Evolutionary conservation across 768 basidiomycete genomes (phyloP).

Genomic region (Trametes villosa): DNA sequence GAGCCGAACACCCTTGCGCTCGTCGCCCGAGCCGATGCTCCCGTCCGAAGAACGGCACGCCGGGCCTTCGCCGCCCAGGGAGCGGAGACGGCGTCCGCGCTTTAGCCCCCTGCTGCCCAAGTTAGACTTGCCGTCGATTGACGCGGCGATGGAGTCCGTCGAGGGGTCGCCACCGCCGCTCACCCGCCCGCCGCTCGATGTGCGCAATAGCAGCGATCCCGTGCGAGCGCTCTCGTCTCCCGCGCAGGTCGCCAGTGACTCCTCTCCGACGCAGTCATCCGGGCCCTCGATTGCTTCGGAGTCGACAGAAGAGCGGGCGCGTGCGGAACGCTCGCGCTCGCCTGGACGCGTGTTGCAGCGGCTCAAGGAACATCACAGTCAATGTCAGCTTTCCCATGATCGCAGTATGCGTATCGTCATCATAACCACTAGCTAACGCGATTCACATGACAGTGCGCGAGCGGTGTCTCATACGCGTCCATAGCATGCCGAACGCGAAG

Average conservation of each 20-base stretch:
- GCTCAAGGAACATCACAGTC: constrained; percentile 5
- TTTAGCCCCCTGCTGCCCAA: not conserved
- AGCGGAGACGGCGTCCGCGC: not conserved
- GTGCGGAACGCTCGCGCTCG: not conserved
- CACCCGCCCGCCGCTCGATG: not conserved
- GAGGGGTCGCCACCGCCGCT: not conserved
- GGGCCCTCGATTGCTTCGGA: constrained; percentile 5
- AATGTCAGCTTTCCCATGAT: not conserved
- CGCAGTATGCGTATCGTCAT: not conserved
- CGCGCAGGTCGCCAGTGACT: not conserved
- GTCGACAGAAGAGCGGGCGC: not conserved
- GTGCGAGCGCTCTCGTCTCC: constrained; percentile 1
- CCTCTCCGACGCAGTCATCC: not conserved
- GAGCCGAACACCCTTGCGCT: not conserved
- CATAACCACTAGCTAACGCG: not conserved
- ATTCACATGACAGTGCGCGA: constrained; percentile 12
- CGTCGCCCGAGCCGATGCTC: constrained; percentile 8
- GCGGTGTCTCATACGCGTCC: constrained; percentile 16
- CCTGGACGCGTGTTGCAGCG: constrained; percentile 8
- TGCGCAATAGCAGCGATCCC: not conserved
- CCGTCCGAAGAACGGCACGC: not conserved
- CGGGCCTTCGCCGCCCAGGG: not conserved
- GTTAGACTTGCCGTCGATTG: not conserved
- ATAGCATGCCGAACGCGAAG: constrained; percentile 17
- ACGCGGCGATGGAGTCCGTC: constrained; percentile 10